A percentile compares a stretch with the other conserved stretches of the same genome.
Evolutionary conservation across 1,284 basidiomycete species (phyloP).

Genomic region (Inonotus hispidus): DNA sequence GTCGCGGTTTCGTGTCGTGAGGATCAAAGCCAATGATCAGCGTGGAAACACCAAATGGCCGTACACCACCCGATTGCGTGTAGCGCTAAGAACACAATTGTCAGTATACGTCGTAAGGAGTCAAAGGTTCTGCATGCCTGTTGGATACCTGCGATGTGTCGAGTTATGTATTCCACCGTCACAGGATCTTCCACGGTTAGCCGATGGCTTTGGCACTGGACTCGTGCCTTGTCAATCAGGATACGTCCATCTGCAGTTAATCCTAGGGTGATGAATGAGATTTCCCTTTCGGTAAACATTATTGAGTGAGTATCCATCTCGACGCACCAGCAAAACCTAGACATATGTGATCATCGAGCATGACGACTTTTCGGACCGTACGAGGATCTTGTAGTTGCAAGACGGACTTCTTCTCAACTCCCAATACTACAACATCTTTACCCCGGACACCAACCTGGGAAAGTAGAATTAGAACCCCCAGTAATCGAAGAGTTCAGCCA

Average conservation of each 20-base stretch:
- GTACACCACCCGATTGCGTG: conserved; percentile 98
- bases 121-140: conserved; percentile 53
- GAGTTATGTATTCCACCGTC: conserved; percentile 97
- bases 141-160: conserved; percentile 96
- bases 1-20: conserved; percentile 78
- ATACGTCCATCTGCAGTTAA: conserved; percentile 97
- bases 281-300: background rate
- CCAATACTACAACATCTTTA: conserved; percentile 91
- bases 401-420: conserved; percentile 98
- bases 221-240: conserved; percentile 94
- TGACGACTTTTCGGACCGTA: conserved; percentile 96
- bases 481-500: background rate
- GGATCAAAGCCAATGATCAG: conserved; percentile 98
- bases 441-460: conserved; percentile 91
- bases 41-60: conserved; percentile 97
- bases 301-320: background rate
- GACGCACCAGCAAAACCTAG: conserved; percentile 91
- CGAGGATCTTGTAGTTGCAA: conserved; percentile 97
- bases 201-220: conserved; percentile 97
- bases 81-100: conserved; percentile 58
- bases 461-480: background rate
- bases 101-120: conserved; percentile 1
- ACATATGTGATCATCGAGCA: conserved; percentile 98
- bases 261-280: conserved; percentile 44
- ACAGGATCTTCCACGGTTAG: conserved; percentile 98